Percentiles rank a stretch among this genome's conserved stretches.
phyloP scores from a whole-genome alignment of 345 rosid species.

The Eucalyptus decipiens region DNA sequence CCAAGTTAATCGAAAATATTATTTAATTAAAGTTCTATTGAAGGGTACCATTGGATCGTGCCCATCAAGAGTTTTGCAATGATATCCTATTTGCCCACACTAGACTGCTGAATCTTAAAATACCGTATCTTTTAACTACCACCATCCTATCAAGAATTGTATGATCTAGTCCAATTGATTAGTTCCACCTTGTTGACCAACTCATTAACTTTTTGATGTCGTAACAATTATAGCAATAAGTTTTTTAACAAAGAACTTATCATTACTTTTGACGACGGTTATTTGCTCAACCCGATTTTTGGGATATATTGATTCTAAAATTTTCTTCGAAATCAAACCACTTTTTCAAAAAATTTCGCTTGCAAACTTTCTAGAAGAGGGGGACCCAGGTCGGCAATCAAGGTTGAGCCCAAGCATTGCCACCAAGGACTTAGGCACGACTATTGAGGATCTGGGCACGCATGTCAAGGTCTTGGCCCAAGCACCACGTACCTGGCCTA shows the following conservation, averaged over 20 bases:
- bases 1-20: not conserved
- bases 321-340: not conserved
- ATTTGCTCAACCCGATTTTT: not conserved
- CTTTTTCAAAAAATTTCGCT: too few relatives aligned
- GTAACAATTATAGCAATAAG: too few relatives aligned
- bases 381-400: not conserved
- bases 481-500: too few relatives aligned
- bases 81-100: not conserved
- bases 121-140: not conserved
- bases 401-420: not conserved
- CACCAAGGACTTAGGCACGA: too few relatives aligned
- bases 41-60: not conserved
- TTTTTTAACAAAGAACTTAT: too few relatives aligned
- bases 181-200: not conserved
- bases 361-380: not conserved
- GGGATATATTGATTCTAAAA: not conserved
- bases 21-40: too few relatives aligned
- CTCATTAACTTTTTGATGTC: too few relatives aligned
- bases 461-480: too few relatives aligned
- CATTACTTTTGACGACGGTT: too few relatives aligned
- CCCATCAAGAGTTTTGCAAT: not conserved
- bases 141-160: not conserved
- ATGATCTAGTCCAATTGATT: not conserved
- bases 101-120: too few relatives aligned
- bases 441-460: too few relatives aligned